These are phyloP conservation scores for Nicotiana noctiflora DNA, from an alignment of 257 asterid species.

Conservation along the genomic window DNA sequence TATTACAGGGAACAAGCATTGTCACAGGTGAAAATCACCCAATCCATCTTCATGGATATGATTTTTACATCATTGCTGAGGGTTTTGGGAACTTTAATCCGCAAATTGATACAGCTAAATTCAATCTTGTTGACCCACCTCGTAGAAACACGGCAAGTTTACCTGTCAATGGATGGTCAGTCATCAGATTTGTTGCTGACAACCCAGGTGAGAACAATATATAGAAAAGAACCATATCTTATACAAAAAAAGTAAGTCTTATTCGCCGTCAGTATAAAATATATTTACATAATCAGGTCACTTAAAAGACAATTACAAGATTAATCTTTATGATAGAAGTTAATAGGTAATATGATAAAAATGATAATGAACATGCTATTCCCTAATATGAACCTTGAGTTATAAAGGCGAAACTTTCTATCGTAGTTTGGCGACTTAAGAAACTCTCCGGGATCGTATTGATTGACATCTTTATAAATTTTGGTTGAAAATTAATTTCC, in stretches of 20 bases:
- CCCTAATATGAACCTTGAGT: too few species aligned
- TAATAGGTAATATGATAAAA: too few species aligned
- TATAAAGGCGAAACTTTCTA: too few species aligned
- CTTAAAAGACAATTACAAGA: not conserved
- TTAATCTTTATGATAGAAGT: not conserved
- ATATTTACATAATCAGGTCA: not conserved
- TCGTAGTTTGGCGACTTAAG: too few species aligned
- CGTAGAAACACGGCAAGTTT: slow-evolving; percentile 65
- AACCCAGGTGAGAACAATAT: slow-evolving; percentile 76
- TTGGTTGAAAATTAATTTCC: too few species aligned
- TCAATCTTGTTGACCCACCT: slow-evolving; percentile 83
- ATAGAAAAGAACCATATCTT: not conserved
- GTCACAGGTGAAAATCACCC: slow-evolving; percentile 82
- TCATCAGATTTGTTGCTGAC: slow-evolving; percentile 80
- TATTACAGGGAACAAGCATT: slow-evolving; percentile 79
- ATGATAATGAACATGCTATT: too few species aligned
- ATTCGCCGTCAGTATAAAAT: not conserved
- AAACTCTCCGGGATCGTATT: too few species aligned
- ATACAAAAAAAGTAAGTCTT: not conserved
- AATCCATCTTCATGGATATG: slow-evolving; percentile 84
- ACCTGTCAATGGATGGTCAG: slow-evolving; percentile 88
- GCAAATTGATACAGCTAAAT: slow-evolving; percentile 44
- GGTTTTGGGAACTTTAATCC: slow-evolving; percentile 83
- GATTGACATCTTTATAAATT: too few species aligned
- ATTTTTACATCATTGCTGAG: slow-evolving; percentile 68